These are phyloP conservation scores for Claviceps sorghi DNA, from an alignment of 2,329 filamentous ascomycete genomes.

Conservation along the genomic window DNA sequence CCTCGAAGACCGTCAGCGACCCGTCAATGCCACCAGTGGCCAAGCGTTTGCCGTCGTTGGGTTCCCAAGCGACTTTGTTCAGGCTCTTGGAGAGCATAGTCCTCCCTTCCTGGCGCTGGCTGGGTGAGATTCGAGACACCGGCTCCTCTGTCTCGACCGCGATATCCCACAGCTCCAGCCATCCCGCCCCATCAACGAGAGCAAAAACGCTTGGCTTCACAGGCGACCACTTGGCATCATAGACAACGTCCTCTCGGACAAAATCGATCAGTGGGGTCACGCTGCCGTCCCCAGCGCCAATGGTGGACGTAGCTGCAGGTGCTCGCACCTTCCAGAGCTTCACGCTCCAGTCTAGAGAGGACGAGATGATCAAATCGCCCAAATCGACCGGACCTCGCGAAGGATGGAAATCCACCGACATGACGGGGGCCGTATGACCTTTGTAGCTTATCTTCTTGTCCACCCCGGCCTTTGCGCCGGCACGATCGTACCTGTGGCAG, in stretches of 20 bases:
- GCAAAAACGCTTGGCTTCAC: conserved; percentile 89
- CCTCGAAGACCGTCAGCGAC: conserved; percentile 82
- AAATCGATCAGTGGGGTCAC: conserved; percentile 76
- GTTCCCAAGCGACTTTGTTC: conserved; percentile 92
- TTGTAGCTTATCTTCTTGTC: conserved; percentile 78
- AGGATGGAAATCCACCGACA: conserved; percentile 92
- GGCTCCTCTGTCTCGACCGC: conserved; percentile 87
- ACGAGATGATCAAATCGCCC: conserved; percentile 83
- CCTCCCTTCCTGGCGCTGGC: conserved; percentile 46
- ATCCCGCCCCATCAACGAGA: conserved; percentile 82
- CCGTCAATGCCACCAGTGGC: conserved; percentile 89
- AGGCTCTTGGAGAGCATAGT: conserved; percentile 69
- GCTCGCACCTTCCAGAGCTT: conserved; percentile 92
- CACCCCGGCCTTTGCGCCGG: conserved; percentile 90
- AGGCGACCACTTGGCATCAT: conserved; percentile 91
- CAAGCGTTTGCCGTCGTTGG: conserved; percentile 69
- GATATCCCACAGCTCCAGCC: conserved; percentile 89
- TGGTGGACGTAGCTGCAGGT: conserved; percentile 55
- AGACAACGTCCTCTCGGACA: conserved; percentile 87
- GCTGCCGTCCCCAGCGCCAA: conserved; percentile 32
- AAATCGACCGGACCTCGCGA: conserved; percentile 84
- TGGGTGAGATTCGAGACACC: conserved; percentile 64
- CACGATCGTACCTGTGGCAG: conserved; percentile 92
- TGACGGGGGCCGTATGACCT: conserved; percentile 85
- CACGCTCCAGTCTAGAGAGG: conserved; percentile 90